These are phyloP conservation scores for Triticum dicoccoides DNA, from an alignment of 176 grass and related monocot genomes.

Conservation along the genomic window DNA sequence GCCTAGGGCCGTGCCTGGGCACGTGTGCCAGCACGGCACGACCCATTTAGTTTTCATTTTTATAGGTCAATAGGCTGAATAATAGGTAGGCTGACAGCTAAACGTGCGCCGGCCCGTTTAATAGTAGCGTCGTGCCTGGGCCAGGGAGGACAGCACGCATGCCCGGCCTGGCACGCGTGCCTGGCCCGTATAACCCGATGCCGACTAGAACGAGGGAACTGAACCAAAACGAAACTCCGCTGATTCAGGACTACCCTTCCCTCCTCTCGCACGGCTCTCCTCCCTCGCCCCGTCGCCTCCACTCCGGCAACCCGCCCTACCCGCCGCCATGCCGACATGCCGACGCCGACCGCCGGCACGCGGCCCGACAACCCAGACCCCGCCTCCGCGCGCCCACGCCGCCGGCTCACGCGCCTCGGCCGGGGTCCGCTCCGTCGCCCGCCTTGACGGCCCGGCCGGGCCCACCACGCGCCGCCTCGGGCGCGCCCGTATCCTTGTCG, in stretches of 20 bases:
- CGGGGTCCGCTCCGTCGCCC: not conserved
- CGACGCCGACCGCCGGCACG: not conserved
- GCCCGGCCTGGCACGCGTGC: no score
- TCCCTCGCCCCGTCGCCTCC: not conserved
- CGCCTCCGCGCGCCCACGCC: not conserved
- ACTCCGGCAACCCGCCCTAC: not conserved
- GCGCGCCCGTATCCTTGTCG: not conserved
- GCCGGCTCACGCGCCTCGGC: not conserved
- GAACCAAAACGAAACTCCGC: not conserved
- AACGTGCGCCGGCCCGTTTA: no score
- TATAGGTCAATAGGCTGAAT: no score
- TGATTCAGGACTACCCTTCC: not conserved
- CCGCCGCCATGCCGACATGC: not conserved
- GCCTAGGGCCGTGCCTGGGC: no score
- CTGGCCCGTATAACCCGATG: not conserved
- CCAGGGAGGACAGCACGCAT: no score
- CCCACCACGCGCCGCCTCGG: not conserved
- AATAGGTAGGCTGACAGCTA: no score
- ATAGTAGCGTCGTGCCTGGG: no score
- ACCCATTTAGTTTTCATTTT: no score
- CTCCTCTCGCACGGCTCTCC: not conserved
- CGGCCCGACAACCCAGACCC: not conserved
- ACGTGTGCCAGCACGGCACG: no score
- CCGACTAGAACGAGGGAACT: not conserved
- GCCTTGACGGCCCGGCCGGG: not conserved